Evolutionary conservation across 257 asterid genomes (phyloP), one percentile per base, ranked within the genome.

Genomic region (Plectranthus barbatus): DNA sequence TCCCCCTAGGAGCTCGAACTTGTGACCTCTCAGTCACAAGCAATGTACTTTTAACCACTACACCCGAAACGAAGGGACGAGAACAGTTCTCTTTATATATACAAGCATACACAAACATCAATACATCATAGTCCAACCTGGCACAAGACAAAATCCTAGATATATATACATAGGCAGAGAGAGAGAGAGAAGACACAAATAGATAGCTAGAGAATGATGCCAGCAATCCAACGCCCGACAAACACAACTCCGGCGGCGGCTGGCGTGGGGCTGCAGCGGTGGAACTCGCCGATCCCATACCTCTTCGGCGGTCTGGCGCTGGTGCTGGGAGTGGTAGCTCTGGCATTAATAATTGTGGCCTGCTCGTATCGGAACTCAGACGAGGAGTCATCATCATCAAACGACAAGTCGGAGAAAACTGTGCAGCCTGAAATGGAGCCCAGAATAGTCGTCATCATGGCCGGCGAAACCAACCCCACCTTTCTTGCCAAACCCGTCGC

Each of bases 381-480:
- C 36, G 17, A 58, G 4, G 65, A 14, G 47, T 36, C 29, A 3
- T 12, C 53, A 14, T 36, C 70, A 3, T 31, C 60, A 0, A 37
- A 56, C 8, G 63, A 67, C 19, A 65, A 64, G 15, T 29, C 73
- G 52, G 65, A 18, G 44, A 69, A 62, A n/a, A 37, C 47, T 37
- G 48, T 72, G 51, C 65, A n/a, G 72, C 52, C 77, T 9, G 77
- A 77, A 26, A 51, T 40, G 70, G 79, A 73, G 68, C 64, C 88
- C 11, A 72, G 65, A 40, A 44, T 79, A 13, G 88, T 77, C 9
- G 88, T 83, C 2, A 83, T 80, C 65, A 80, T 83, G 88, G 85
- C 88, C 60, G 88, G 88, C 64, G 76, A 83, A 52, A 57, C 67
- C 34, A 77, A 67, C 61, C 88, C 88, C 37, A 74, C 77, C 33